Conservation (phyloP, 805 yeast genomes). For the Peterozyma xylosa region DNA sequence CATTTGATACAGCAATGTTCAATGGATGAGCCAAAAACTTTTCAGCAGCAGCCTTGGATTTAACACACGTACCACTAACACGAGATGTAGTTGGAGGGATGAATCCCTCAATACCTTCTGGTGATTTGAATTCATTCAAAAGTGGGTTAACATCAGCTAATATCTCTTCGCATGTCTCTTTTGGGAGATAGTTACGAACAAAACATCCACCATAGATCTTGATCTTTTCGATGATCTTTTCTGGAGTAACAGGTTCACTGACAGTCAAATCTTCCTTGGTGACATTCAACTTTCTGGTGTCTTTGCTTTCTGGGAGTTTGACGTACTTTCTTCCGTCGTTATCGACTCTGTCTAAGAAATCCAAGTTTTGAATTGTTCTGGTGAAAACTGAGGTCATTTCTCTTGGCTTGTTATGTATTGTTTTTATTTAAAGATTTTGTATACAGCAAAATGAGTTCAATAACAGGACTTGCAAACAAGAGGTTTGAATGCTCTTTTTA, state of each 20-base stretch:
- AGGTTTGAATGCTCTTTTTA: too few relatives aligned
- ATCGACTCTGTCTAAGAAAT: background rate
- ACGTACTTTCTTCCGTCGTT: slow-evolving; percentile 4
- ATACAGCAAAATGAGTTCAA: too few relatives aligned
- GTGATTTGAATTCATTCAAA: slow-evolving; percentile 14
- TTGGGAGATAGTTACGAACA: slow-evolving; percentile 13
- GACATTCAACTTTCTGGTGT: background rate
- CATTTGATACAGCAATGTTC: slow-evolving; percentile 12
- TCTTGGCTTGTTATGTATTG: too few relatives aligned
- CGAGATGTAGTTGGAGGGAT: slow-evolving; percentile 18
- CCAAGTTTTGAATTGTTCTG: too few relatives aligned
- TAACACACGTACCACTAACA: slow-evolving; percentile 16
- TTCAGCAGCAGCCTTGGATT: slow-evolving; percentile 13
- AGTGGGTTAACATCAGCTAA: slow-evolving; percentile 16
- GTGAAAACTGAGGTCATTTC: too few relatives aligned
- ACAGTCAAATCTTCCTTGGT: slow-evolving; percentile 9
- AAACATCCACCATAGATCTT: slow-evolving; percentile 19
- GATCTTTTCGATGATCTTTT: slow-evolving; percentile 10
- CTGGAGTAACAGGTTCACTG: slow-evolving; percentile 9
- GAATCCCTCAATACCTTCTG: slow-evolving; percentile 15
- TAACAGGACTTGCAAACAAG: too few relatives aligned
- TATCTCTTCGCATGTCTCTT: slow-evolving; percentile 10
- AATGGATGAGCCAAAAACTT: slow-evolving; percentile 13
- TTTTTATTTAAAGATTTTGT: too few relatives aligned
- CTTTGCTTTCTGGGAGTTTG: background rate